Evolutionary conservation across 805 yeast genomes (phyloP).

Genomic region (Saccharomycopsis javanensis): DNA sequence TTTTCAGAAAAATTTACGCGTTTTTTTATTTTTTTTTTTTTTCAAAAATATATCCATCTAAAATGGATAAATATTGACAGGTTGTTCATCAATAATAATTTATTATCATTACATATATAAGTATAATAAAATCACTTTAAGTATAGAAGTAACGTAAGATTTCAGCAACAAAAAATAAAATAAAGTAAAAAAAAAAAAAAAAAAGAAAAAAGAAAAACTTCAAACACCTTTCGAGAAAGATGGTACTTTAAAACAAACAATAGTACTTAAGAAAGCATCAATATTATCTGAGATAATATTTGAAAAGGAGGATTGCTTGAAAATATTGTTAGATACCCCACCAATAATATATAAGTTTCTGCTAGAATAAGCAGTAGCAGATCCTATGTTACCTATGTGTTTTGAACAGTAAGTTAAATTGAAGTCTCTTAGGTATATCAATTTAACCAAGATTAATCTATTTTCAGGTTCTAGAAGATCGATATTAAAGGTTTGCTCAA

Average conservation of each 20-base stretch:
- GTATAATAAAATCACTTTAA: too few relatives aligned
- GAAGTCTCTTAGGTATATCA: background rate
- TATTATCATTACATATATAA: too few relatives aligned
- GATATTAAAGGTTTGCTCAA: background rate
- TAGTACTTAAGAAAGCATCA: background rate
- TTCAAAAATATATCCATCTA: too few relatives aligned
- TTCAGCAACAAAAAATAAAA: too few relatives aligned
- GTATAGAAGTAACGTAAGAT: too few relatives aligned
- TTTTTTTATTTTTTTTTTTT: too few relatives aligned
- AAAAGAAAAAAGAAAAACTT: background rate
- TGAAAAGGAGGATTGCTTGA: background rate
- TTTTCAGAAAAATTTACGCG: background rate
- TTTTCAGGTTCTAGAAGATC: background rate
- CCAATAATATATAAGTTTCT: conserved; percentile 3
- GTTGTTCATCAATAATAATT: too few relatives aligned
- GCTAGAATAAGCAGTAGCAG: background rate
- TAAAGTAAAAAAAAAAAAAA: background rate
- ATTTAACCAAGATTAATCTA: background rate
- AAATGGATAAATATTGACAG: too few relatives aligned
- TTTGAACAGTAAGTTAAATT: background rate
- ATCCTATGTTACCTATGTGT: background rate
- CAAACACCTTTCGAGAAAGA: background rate
- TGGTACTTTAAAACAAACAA: background rate
- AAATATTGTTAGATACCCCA: conserved; percentile 3
- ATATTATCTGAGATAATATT: background rate